phyloP scores from a whole-genome alignment of 805 yeast genomes.

The Saccharomycopsis selenospora region DNA sequence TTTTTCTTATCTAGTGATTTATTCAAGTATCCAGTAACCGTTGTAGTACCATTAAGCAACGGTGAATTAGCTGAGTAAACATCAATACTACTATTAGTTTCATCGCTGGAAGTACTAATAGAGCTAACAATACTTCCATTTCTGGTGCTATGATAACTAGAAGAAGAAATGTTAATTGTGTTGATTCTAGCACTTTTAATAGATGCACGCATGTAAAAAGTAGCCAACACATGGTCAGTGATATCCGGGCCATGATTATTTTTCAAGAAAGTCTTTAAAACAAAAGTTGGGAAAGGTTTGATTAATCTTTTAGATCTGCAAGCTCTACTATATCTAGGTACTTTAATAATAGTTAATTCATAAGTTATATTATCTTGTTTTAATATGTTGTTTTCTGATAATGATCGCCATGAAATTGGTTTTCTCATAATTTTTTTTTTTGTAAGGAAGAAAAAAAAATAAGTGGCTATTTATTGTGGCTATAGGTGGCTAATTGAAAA shows the following conservation, averaged over 20 bases:
- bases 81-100: neutral
- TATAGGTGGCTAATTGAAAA: no score
- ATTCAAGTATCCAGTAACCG: neutral
- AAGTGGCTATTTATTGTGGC: no score
- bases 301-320: neutral
- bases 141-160: no score
- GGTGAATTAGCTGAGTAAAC: neutral
- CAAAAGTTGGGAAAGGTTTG: neutral
- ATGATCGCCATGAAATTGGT: slow-evolving; percentile 1
- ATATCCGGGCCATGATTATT: neutral
- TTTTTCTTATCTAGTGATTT: neutral
- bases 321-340: neutral
- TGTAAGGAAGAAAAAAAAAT: no score
- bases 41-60: neutral
- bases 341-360: neutral
- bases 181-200: neutral
- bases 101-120: neutral
- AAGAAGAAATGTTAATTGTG: no score
- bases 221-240: slow-evolving; percentile 7
- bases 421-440: no score
- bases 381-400: neutral
- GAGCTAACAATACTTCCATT: no score
- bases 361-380: neutral
- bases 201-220: slow-evolving; percentile 4
- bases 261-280: neutral